Conservation (phyloP, 495 filamentous ascomycete genomes). For the Aspergillus cavernicola region DNA sequence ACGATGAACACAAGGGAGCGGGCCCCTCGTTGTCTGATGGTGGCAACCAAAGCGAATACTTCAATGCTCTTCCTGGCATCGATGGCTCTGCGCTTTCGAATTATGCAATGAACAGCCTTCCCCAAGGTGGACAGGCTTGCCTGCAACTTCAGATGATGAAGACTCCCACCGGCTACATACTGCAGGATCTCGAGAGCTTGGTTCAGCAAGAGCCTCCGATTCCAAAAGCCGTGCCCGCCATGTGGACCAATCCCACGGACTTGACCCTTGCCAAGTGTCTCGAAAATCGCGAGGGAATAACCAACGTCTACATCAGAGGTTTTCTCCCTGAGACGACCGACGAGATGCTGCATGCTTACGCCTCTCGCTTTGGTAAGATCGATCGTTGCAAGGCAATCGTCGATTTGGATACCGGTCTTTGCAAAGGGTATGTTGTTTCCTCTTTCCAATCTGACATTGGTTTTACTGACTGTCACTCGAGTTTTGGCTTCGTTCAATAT, state of each 20-base stretch:
- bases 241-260: slow-evolving; percentile 69
- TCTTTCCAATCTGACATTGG: not conserved
- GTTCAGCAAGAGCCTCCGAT: slow-evolving; percentile 74
- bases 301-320: slow-evolving; percentile 95
- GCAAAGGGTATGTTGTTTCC: slow-evolving; percentile 76
- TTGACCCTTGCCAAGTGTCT: slow-evolving; percentile 84
- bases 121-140: slow-evolving; percentile 23
- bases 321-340: slow-evolving; percentile 93
- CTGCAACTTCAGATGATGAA: slow-evolving; percentile 43
- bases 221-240: slow-evolving; percentile 83
- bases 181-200: slow-evolving; percentile 65
- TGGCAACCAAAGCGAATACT: slow-evolving; percentile 24
- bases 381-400: slow-evolving; percentile 97
- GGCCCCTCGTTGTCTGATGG: slow-evolving; percentile 15
- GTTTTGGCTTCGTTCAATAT: slow-evolving; percentile 96
- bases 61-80: slow-evolving; percentile 9
- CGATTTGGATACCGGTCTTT: slow-evolving; percentile 81
- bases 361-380: slow-evolving; percentile 81
- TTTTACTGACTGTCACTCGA: slow-evolving; percentile 27
- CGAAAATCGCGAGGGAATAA: slow-evolving; percentile 82
- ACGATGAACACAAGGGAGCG: slow-evolving; percentile 26
- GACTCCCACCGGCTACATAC: slow-evolving; percentile 49
- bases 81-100: slow-evolving; percentile 22
- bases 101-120: slow-evolving; percentile 23
- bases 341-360: slow-evolving; percentile 77